Conservation (phyloP, 2,329 filamentous ascomycete genomes). For the Lachnellula occidentalis region DNA sequence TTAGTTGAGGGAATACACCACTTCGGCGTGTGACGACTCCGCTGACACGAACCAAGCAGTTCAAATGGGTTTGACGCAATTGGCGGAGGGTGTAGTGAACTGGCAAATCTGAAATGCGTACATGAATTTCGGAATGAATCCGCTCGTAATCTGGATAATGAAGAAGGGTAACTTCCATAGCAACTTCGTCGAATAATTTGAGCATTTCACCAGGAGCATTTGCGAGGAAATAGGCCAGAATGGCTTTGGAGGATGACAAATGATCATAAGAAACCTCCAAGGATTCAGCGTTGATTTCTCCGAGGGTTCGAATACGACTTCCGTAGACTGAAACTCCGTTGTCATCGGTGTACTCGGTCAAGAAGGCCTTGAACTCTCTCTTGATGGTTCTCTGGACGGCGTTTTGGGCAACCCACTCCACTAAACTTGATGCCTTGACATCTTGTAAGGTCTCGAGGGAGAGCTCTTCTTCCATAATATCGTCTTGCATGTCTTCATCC, state of each 20-base stretch:
- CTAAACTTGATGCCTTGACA: conserved; percentile 87
- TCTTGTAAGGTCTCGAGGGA: conserved; percentile 87
- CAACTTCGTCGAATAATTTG: conserved; percentile 92
- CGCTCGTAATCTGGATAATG: conserved; percentile 97
- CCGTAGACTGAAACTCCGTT: conserved; percentile 90
- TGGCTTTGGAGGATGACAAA: conserved; percentile 82
- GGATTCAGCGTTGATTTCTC: conserved; percentile 93
- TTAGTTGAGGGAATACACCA: conserved; percentile 94
- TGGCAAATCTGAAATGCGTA: conserved; percentile 90
- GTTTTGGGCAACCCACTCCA: conserved; percentile 89
- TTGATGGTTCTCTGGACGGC: conserved; percentile 90
- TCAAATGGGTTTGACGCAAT: conserved; percentile 89
- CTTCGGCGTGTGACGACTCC: conserved; percentile 92
- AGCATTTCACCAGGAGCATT: conserved; percentile 94
- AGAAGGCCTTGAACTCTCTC: conserved; percentile 93
- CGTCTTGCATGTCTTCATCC: conserved; percentile 85
- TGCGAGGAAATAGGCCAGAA: conserved; percentile 89
- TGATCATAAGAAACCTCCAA: conserved; percentile 96
- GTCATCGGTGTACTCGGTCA: conserved; percentile 92
- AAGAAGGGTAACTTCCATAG: conserved; percentile 91
- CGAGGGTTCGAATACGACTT: conserved; percentile 87
- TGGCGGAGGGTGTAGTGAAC: conserved; percentile 94
- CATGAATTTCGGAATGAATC: conserved; percentile 96
- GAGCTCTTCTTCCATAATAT: conserved; percentile 94
- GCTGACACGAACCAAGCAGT: conserved; percentile 89